phyloP scores from a whole-genome alignment of 2,329 filamentous ascomycete species.

The Penicillium sp. region DNA sequence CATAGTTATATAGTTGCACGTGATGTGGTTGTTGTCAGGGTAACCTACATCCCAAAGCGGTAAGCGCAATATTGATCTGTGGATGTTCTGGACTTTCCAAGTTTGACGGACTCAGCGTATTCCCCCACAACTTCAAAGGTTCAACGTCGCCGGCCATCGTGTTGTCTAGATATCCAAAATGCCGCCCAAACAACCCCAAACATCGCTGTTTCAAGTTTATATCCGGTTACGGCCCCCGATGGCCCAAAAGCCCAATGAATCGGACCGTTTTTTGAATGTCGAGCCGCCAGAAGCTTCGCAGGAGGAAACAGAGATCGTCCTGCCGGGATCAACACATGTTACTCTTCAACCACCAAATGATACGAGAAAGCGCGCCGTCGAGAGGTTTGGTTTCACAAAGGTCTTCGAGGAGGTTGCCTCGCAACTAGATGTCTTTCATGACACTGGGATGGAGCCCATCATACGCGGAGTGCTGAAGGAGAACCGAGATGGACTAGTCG shows the following conservation, averaged over 20 bases:
- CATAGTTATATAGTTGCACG: neutral
- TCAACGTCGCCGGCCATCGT: neutral
- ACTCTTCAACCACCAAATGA: constrained; percentile 80
- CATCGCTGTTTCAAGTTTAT: constrained; percentile 84
- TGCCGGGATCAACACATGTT: constrained; percentile 62
- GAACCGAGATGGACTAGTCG: constrained; percentile 83
- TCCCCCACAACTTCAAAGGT: neutral
- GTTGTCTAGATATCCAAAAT: constrained; percentile 16
- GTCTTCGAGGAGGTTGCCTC: constrained; percentile 85
- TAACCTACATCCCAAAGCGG: neutral
- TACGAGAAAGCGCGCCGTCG: constrained; percentile 77
- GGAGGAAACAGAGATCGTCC: constrained; percentile 31
- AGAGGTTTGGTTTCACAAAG: constrained; percentile 90
- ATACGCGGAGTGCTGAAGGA: constrained; percentile 81
- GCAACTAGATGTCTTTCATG: constrained; percentile 84
- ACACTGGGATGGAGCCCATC: constrained; percentile 70
- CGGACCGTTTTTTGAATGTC: constrained; percentile 74
- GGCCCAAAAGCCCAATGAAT: constrained; percentile 41
- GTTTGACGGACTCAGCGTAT: neutral
- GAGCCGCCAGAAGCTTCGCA: constrained; percentile 54
- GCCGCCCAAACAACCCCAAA: constrained; percentile 48
- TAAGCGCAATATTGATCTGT: constrained; percentile 7
- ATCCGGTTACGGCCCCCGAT: constrained; percentile 74
- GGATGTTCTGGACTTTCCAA: constrained; percentile 5
- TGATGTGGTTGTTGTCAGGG: neutral